Base-by-base conservation (phyloP, 768 basidiomycete species). In the Lactarius trivialis region DNA sequence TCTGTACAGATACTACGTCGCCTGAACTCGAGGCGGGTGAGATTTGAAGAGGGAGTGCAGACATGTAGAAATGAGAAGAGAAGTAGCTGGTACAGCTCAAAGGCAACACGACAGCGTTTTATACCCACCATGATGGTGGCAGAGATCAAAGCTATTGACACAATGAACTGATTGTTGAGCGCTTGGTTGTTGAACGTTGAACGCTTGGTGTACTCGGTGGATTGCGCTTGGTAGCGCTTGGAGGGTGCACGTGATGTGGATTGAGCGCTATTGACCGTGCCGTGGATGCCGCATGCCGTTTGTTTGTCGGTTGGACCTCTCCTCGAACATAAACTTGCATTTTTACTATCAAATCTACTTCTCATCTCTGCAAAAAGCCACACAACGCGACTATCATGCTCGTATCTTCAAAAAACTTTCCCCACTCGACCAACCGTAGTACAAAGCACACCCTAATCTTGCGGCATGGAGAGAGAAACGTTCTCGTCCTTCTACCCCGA, bases 401-500 rank as follows among this genome's bases (percentile, higher is more conserved):
- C 26, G 54, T 64, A 28, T 55, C 58, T 1, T 64, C 63, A 36
- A 60, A 51, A 43, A 3, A 15, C 8, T 64, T 64, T 55, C 58
- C 63, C 2, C 30, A 60, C 8, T 28, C 17, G 30, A 56, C 63
- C 45, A 43, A 33, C 7, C 26, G 15, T 12, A 56, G 63, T 28
- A 21, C 36, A 2, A 19, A 7, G 14, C 37, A 64, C 53, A 60
- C 54, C 2, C 7, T 64, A 17, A 49, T 64, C 26, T n/a, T 64
- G 37, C 36, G 39, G 39, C 7, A 56, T 11, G 58, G 32, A 30
- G 21, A 36, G 14, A 60, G 58, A 51, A 45, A n/a, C 19, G 54
- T 64, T 6, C 58, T 64, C 26, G 54, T 64, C 54, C 57, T 55
- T 43, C 30, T 64, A 19, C 63, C 63, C 24, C 49, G 50, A 19